Evolutionary conservation across 1,139 yeast species (phyloP).

Genomic region (Blastobotrys proliferans): DNA sequence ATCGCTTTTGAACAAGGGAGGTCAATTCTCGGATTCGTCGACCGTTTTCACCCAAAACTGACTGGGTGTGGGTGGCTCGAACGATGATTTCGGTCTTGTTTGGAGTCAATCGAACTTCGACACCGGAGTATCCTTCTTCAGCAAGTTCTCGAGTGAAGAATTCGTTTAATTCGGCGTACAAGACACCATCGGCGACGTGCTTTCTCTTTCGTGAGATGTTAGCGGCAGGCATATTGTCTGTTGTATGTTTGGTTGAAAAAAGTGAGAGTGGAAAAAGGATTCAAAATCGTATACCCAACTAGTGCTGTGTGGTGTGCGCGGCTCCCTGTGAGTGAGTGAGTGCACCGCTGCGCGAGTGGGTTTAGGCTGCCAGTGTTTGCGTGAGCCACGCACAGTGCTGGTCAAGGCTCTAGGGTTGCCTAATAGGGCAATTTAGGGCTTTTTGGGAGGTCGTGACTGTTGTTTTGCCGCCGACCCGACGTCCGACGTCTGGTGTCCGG

Average conservation of each 20-base stretch:
- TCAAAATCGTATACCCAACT: no score
- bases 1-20: constrained; percentile 97
- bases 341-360: no score
- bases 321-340: no score
- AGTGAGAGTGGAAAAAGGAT: background rate
- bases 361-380: no score
- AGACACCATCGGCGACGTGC: constrained; percentile 98
- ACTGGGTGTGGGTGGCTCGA: constrained; percentile 99
- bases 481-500: no score
- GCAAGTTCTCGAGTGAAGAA: constrained; percentile 99
- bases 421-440: no score
- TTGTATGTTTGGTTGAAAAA: background rate
- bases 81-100: constrained; percentile 96
- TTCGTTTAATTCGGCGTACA: constrained; percentile 99
- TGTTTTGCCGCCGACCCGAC: no score
- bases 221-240: constrained; percentile 15
- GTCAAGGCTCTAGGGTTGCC: no score
- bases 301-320: no score
- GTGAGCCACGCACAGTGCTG: no score
- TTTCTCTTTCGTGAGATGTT: constrained; percentile 42
- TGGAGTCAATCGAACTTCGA: constrained; percentile 98
- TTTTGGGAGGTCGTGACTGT: no score
- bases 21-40: constrained; percentile 99
- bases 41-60: constrained; percentile 99
- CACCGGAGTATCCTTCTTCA: constrained; percentile 99